phyloP scores from a whole-genome alignment of 257 asterid species.

The Pogostemon cablin region DNA sequence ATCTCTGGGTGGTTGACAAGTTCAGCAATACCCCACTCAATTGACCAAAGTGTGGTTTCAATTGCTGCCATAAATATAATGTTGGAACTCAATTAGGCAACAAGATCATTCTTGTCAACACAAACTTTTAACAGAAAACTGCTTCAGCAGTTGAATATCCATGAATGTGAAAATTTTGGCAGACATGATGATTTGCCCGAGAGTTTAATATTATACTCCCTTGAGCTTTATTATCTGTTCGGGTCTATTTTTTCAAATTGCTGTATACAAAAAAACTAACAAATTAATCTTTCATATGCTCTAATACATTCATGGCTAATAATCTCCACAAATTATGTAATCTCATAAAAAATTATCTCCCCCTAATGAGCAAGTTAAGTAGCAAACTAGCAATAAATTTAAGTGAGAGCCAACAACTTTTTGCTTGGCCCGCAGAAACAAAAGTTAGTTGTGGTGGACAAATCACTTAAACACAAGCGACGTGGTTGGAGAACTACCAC shows the following conservation, averaged over 20 bases:
- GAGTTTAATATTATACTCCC: not conserved
- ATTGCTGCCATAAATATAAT: constrained; percentile 47
- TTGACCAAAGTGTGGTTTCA: constrained; percentile 74
- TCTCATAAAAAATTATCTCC: too few relatives aligned
- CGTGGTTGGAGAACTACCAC: constrained; percentile 7
- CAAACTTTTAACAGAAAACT: not conserved
- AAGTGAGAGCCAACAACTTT: not conserved
- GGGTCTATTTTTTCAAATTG: too few relatives aligned
- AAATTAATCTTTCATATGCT: too few relatives aligned
- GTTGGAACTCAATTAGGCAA: not conserved
- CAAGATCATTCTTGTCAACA: not conserved
- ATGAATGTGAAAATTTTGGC: not conserved
- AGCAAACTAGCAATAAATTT: too few relatives aligned
- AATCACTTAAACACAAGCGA: not conserved
- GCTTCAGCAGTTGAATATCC: not conserved
- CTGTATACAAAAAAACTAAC: too few relatives aligned
- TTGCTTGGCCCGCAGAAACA: not conserved
- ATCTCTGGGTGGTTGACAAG: constrained; percentile 63
- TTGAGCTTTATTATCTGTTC: too few relatives aligned
- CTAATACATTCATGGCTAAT: not conserved
- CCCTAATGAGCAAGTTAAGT: too few relatives aligned
- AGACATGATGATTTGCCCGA: not conserved
- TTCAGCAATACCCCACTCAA: constrained; percentile 80
- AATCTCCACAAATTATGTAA: too few relatives aligned
- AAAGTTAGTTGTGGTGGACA: not conserved